Conservation (phyloP, 2,329 filamentous ascomycete genomes). For the Pseudocercospora fuligena region DNA sequence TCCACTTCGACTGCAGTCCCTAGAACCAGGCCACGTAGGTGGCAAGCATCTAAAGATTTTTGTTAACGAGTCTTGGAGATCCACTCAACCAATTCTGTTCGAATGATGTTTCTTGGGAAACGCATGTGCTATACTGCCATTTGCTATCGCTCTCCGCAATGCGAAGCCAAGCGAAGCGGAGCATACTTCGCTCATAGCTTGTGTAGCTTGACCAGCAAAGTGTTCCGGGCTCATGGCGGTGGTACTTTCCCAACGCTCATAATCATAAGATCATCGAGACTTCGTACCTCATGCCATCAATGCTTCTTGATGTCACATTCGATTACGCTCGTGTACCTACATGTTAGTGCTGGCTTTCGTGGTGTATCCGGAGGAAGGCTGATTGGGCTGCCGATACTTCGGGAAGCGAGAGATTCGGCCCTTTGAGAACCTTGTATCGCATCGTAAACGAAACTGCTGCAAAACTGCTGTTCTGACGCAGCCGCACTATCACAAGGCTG, state of each 20-base stretch:
- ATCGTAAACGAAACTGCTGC: neutral
- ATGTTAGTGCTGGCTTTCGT: conserved; percentile 20
- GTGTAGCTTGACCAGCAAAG: conserved; percentile 10
- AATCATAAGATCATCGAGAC: neutral
- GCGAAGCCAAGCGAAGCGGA: neutral
- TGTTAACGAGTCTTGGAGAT: neutral
- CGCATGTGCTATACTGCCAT: neutral
- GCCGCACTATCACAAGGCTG: conserved; percentile 1
- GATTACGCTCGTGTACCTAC: conserved; percentile 21
- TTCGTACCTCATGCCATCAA: neutral
- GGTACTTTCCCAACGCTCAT: conserved; percentile 2
- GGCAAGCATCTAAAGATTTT: neutral
- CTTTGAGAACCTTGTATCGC: neutral
- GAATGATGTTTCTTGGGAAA: neutral
- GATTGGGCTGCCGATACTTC: neutral
- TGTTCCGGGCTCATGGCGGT: conserved; percentile 5
- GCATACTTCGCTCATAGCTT: conserved; percentile 5
- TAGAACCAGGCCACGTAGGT: neutral
- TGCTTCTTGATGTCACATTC: neutral
- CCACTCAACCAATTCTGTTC: neutral
- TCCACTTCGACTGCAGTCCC: neutral
- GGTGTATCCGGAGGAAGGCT: conserved; percentile 4
- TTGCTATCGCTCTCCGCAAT: conserved; percentile 4
- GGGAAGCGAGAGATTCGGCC: neutral
- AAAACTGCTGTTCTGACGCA: conserved; percentile 1